A percentile compares a stretch with the other conserved stretches of the same genome.
Conservation (phyloP, 345 rosid species). For the Gossypium raimondii region DNA sequence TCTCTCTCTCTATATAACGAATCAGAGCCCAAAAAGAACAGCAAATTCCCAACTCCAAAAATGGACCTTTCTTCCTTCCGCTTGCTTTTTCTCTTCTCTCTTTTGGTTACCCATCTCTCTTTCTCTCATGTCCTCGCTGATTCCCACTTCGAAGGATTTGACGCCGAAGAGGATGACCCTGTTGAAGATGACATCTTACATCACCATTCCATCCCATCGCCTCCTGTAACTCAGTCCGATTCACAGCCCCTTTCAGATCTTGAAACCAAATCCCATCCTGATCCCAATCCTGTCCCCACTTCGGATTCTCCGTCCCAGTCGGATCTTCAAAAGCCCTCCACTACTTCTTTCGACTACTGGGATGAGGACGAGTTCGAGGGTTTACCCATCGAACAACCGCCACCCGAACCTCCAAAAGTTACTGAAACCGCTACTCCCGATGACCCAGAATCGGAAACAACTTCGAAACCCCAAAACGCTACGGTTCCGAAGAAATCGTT, state of each 20-base stretch:
- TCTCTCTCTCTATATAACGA: neutral
- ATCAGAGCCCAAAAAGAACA: neutral
- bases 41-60: neutral
- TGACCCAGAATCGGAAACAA: constrained; percentile 32
- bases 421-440: constrained; percentile 28
- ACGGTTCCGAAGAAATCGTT: constrained; percentile 37
- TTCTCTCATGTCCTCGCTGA: constrained; percentile 28
- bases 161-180: constrained; percentile 69
- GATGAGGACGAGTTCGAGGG: constrained; percentile 99
- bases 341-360: constrained; percentile 69
- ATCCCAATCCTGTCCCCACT: constrained; percentile 21
- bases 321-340: constrained; percentile 34
- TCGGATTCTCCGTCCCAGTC: constrained; percentile 19
- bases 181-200: constrained; percentile 38
- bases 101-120: constrained; percentile 29
- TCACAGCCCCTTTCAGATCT: constrained; percentile 30
- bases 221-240: constrained; percentile 55
- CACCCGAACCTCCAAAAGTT: constrained; percentile 19
- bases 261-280: constrained; percentile 23
- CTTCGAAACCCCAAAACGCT: constrained; percentile 15
- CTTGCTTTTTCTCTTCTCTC: constrained; percentile 28
- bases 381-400: constrained; percentile 42
- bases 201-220: constrained; percentile 44
- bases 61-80: constrained; percentile 1
- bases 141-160: constrained; percentile 97